Evolutionary conservation across 78 protist genomes (phyloP).

Genomic region (Mantamonas sphyraenae): DNA sequence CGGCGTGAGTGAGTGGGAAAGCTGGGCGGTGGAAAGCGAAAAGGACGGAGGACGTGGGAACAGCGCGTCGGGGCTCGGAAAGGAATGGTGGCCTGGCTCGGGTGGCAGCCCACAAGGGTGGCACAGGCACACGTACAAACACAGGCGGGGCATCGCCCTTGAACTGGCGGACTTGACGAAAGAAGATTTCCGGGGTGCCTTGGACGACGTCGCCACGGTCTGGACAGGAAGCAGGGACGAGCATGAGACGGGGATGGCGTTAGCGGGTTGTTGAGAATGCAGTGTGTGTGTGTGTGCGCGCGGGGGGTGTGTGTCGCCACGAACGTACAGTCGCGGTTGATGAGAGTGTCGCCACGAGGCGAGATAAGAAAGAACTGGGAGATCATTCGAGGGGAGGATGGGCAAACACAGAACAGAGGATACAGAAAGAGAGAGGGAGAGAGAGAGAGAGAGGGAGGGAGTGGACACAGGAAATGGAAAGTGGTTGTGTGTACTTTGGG

Average conservation of each 20-base stretch:
- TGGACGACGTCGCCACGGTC: slow-evolving; percentile 45
- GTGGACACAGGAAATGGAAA: too few species aligned
- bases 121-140: slow-evolving; percentile 14
- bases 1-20: neutral
- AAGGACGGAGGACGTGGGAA: too few species aligned
- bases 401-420: too few species aligned
- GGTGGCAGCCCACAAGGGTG: neutral
- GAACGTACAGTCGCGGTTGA: slow-evolving; percentile 58
- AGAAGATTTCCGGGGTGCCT: slow-evolving; percentile 57
- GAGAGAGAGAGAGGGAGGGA: too few species aligned
- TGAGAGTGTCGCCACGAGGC: slow-evolving; percentile 70
- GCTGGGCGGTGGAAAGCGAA: neutral
- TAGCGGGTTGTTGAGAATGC: neutral
- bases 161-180: slow-evolving; percentile 35
- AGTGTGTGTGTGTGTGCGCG: too few species aligned
- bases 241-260: neutral
- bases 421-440: too few species aligned
- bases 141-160: slow-evolving; percentile 20
- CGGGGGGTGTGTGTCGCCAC: too few species aligned
- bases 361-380: slow-evolving; percentile 72
- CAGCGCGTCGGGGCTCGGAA: neutral
- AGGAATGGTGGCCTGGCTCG: neutral
- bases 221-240: neutral
- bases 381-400: too few species aligned
- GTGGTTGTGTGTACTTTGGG: too few species aligned